Evolutionary conservation across 2,329 filamentous ascomycete species (phyloP).

Genomic region (Epichloe glyceriae): DNA sequence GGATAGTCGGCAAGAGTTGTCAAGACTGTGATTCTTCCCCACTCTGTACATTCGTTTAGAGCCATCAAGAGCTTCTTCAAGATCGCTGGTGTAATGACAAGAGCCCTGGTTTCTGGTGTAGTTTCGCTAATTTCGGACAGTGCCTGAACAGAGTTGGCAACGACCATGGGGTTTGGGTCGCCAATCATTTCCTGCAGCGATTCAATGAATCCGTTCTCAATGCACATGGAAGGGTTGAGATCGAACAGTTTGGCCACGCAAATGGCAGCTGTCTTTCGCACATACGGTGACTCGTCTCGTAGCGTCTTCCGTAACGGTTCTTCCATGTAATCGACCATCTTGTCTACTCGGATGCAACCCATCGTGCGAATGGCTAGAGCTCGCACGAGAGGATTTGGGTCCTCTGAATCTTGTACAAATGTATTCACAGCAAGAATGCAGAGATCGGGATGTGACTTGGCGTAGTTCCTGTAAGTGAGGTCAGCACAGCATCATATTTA

Average conservation of each 20-base stretch:
- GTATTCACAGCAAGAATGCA: constrained; percentile 99
- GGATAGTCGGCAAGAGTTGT: constrained; percentile 82
- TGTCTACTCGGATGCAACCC: constrained; percentile 96
- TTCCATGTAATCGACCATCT: constrained; percentile 99
- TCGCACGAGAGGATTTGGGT: constrained; percentile 90
- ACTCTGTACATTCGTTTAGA: constrained; percentile 95
- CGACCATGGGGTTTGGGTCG: constrained; percentile 97
- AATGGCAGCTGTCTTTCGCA: constrained; percentile 94
- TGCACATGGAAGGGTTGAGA: constrained; percentile 78
- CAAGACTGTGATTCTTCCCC: constrained; percentile 89
- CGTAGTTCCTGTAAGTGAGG: constrained; percentile 67
- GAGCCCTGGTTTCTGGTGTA: constrained; percentile 77
- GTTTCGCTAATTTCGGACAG: constrained; percentile 83
- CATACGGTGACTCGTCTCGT: constrained; percentile 93
- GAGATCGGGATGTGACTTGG: constrained; percentile 95
- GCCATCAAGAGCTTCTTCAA: constrained; percentile 95
- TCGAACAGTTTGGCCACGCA: constrained; percentile 98
- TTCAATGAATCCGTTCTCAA: constrained; percentile 94
- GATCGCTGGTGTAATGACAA: constrained; percentile 68
- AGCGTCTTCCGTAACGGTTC: constrained; percentile 92
- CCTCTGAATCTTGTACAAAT: constrained; percentile 97
- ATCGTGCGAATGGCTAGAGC: constrained; percentile 94
- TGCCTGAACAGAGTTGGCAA: constrained; percentile 92
- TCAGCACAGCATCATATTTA: not conserved
- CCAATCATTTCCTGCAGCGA: constrained; percentile 90